Base-by-base conservation (phyloP, 805 yeast species). In the Naumovozyma castellii region DNA sequence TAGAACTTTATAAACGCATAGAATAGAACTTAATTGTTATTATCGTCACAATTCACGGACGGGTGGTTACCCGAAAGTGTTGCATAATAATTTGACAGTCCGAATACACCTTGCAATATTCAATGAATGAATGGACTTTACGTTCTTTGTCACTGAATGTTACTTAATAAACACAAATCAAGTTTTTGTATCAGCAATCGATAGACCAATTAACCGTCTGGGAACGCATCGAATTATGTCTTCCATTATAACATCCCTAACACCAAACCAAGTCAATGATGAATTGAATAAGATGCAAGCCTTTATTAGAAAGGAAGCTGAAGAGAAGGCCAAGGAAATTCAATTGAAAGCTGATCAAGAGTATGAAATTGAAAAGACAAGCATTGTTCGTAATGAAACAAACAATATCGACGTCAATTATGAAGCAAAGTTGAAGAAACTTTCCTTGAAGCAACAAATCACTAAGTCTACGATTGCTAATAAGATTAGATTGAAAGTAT, bases 241-340 rank as follows among this genome's bases (percentile, higher is more conserved):
- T n/a, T 57, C 70, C 34, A 50, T 63, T 27, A 59, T 59, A 35
- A 55, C 62, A 22, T 54, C 64, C 29, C 45, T 60, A 37, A 58
- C 63, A 12, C 63, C 64, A 15, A 53, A 50, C 39, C 59, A 88
- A 87, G 97, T 90, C 52, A 87, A 83, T 59, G 86, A 86, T 54
- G 98, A 92, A 72, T 84, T 92, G 66, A 80, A 80, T 64, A 92
- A 92, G 73, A 92, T 92, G 97, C 95, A 90, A 63, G 88, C 94
- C 61, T 92, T 92, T 79, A 92, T 92, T 75, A 85, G 83, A 69
- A 92, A 90, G 76, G 99, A 92, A 70, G 99, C 99, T 31, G 94
- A 88, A 57, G 99, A 92, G 66, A 92, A 92, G 70, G 96, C 97
- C 51, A 85, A 84, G 64, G 99, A 92, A 67, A 87, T 92, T 59